Conservation (phyloP, 83 land plant species). For the Diphasiastrum complanatum region DNA sequence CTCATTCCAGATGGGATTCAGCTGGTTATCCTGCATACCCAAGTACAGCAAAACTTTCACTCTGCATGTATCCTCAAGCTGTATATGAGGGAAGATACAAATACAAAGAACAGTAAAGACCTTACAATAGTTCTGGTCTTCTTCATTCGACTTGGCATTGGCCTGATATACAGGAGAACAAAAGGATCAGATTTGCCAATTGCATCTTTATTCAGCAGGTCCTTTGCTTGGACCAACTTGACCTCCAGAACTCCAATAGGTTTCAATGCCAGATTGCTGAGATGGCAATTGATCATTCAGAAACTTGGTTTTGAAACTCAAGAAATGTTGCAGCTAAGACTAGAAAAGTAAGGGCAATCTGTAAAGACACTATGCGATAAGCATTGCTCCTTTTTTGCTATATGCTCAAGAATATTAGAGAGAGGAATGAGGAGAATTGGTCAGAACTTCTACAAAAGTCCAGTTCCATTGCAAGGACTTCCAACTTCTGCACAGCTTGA, state of each 20-base stretch:
- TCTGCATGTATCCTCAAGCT: slow-evolving; percentile 19
- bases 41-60: not conserved
- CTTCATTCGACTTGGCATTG: slow-evolving; percentile 55
- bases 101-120: not conserved
- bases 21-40: slow-evolving; percentile 53
- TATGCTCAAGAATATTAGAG: no score
- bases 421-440: no score
- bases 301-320: no score
- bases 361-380: no score
- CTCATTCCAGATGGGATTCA: slow-evolving; percentile 88
- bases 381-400: no score
- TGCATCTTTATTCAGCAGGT: slow-evolving; percentile 62
- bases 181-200: slow-evolving; percentile 92
- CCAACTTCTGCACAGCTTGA: no score
- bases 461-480: no score
- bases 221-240: slow-evolving; percentile 91
- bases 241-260: slow-evolving; percentile 79
- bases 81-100: not conserved
- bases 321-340: no score
- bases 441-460: no score
- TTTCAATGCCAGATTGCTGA: slow-evolving; percentile 41
- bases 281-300: not conserved
- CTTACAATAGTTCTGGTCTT: slow-evolving; percentile 88
- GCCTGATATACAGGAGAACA: slow-evolving; percentile 68
- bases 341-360: no score